Evolutionary conservation across 495 filamentous ascomycete species (phyloP).

Genomic region (Hyaloscypha bicolor): DNA sequence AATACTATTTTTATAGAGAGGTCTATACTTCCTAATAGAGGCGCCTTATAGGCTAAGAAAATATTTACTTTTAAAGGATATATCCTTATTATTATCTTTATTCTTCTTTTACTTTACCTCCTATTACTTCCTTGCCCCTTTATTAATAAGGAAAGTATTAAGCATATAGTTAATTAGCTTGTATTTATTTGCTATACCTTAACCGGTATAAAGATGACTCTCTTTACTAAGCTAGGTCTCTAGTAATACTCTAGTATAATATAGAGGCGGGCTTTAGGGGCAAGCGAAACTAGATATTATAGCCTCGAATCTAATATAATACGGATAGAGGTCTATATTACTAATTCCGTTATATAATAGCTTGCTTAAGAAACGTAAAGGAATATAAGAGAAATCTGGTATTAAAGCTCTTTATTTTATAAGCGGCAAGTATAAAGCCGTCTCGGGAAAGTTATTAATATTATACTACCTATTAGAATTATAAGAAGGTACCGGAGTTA

Average conservation of each 20-base stretch:
- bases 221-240: too few relatives aligned
- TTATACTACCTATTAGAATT: conserved; percentile 23
- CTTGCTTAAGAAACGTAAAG: conserved; percentile 16
- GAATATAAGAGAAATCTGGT: conserved; percentile 3
- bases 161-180: conserved; percentile 15
- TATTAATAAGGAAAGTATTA: conserved; percentile 4
- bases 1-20: too few relatives aligned
- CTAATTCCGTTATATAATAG: conserved; percentile 18
- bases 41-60: too few relatives aligned
- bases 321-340: not conserved
- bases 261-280: too few relatives aligned
- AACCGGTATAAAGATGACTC: too few relatives aligned
- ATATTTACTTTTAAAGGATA: too few relatives aligned
- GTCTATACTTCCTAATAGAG: too few relatives aligned
- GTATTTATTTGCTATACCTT: conserved; percentile 20
- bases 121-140: conserved; percentile 5
- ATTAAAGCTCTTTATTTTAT: conserved; percentile 15
- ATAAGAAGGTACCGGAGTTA: conserved; percentile 14
- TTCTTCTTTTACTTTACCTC: conserved; percentile 9
- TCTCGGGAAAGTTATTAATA: conserved; percentile 30
- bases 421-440: conserved; percentile 14
- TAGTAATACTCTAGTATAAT: too few relatives aligned
- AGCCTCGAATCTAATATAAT: too few relatives aligned
- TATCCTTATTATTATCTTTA: not conserved
- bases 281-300: not conserved